Evolutionary conservation across 495 filamentous ascomycete genomes (phyloP).

Genomic region (Staphylotrichum tortipilum): DNA sequence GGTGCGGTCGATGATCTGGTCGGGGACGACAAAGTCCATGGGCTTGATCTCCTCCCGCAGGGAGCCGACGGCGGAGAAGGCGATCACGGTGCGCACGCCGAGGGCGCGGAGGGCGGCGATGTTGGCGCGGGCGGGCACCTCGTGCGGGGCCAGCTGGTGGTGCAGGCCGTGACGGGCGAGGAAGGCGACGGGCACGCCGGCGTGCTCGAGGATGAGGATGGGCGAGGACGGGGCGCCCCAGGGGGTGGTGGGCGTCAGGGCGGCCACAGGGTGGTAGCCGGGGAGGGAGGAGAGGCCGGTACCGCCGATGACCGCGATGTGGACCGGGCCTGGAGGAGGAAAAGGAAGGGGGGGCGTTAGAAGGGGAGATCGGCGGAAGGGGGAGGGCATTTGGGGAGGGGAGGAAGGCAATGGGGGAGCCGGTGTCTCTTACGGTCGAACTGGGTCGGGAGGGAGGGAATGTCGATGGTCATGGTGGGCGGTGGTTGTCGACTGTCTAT

Average conservation of each 20-base stretch:
- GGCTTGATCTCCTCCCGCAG: constrained; percentile 86
- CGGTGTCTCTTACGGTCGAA: constrained; percentile 12
- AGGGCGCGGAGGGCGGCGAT: constrained; percentile 85
- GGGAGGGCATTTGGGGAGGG: not conserved
- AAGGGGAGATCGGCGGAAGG: not conserved
- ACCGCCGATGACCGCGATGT: constrained; percentile 93
- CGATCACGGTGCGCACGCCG: constrained; percentile 82
- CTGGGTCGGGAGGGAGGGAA: constrained; percentile 8
- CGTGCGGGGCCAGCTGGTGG: constrained; percentile 86
- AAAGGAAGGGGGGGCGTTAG: not conserved
- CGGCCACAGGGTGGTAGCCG: constrained; percentile 74
- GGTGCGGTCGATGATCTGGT: constrained; percentile 96
- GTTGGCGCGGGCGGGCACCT: constrained; percentile 86
- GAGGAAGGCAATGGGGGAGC: not conserved
- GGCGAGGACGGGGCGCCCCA: constrained; percentile 90
- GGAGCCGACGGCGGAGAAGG: constrained; percentile 91
- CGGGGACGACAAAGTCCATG: constrained; percentile 90
- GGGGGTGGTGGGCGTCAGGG: constrained; percentile 64
- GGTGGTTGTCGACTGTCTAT: no score
- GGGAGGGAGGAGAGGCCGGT: constrained; percentile 69
- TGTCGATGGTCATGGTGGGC: constrained; percentile 11
- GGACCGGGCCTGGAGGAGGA: constrained; percentile 55
- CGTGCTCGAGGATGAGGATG: constrained; percentile 80
- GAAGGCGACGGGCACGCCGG: constrained; percentile 77
- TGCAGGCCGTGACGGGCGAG: constrained; percentile 81